Base-by-base conservation (phyloP, 176 grass and related monocot species). In the Ensete glaucum region DNA sequence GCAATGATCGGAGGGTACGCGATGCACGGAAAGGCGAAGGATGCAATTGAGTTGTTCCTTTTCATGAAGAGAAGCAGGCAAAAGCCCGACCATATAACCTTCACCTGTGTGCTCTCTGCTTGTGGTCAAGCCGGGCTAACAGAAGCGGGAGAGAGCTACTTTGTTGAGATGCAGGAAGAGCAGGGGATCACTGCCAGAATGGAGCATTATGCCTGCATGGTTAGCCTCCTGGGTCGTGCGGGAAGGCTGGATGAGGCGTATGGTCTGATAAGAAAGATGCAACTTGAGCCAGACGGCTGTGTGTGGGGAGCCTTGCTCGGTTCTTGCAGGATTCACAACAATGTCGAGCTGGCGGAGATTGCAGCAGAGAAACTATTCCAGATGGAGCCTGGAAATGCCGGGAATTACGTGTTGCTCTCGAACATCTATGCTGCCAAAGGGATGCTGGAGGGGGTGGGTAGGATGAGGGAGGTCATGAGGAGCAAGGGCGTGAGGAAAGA, bases 381-480 rank as follows among this genome's bases (percentile, higher is more conserved):
- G 73, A 50, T 93, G 76, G 91, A 93, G 81, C 85, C 87, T 15
- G 77, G 74, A 62, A 93, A 93, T 79, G 74, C 87, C 49, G 91
- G 91, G 26, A 93, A 83, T 19, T 93, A 90, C 78, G 87, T 93
- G 77, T 67, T 93, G 10, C 87, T 93, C 67, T 93, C 91, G 7
- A 93, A 93, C 69, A 90, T 90, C 76, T 93, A 90, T 55, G 91
- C 91, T 13, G 83, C 87, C 19, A 93, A 93, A 72, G 89, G 86
- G 77, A 87, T 93, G 85, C 81, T 80, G 85, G 77, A 81, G 53
- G 85, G 81, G n/a, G 87, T 90, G 54, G 85, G 85, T 55, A 87
- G 49, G 67, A 59, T 93, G 17, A 90, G 91, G 64, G 80, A 81
- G 12, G 62, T 64, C 72, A 89, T 93, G 91, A 90, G 81, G 62